Base-by-base conservation (phyloP, 2,329 filamentous ascomycete species). In the Rhytidhysteron rufulum region DNA sequence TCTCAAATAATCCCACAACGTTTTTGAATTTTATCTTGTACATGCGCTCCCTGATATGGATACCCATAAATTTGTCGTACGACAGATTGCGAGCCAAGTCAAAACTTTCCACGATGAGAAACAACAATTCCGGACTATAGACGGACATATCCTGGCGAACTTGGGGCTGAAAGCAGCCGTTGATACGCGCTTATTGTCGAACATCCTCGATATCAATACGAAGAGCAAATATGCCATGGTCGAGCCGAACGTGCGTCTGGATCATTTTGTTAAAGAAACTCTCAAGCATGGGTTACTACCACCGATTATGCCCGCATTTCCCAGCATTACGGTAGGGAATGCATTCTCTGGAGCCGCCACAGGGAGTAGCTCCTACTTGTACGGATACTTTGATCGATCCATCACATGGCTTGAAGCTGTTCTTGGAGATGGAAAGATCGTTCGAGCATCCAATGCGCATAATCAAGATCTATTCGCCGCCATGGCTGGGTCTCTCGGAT, bases 191-290 rank as follows among this genome's bases (percentile, higher is more conserved):
- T 48, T 48, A 2, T 60, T 75, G n/a, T 64, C 63, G 13, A 50
- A 70, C 42, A 61, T 76, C 6, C 44, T 75, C 8, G 42, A 54
- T 6, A 58, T 75, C 24, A 65, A 73, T 47, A 46, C 40, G 3
- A 47, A 59, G 10, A 62, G 47, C 10, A 66, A 63, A 34, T 71
- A 64, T 20, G 68, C 65, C 34, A 50, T 78, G 0, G 79, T 82
- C 2, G 80, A 85, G 52, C 79, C 80, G 0, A 84, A 83, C 44
- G 80, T 84, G 2, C 69, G 78, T 0, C 84, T 85, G 79, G 79
- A 82, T 40, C 60, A 65, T 0, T 66, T 85, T 0, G 71, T 83
- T 1, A 68, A 73, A 40, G 74, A 70, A 1, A 78, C 78, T 0
- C 50, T 80, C 32, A 58, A 64, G 5, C 53, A 77, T 33, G 73